A percentile compares a stretch with the other conserved stretches of the same genome.
These are phyloP conservation scores for Ganoderma lucidum DNA, from an alignment of 1,284 basidiomycete species.

Conservation along the genomic window DNA sequence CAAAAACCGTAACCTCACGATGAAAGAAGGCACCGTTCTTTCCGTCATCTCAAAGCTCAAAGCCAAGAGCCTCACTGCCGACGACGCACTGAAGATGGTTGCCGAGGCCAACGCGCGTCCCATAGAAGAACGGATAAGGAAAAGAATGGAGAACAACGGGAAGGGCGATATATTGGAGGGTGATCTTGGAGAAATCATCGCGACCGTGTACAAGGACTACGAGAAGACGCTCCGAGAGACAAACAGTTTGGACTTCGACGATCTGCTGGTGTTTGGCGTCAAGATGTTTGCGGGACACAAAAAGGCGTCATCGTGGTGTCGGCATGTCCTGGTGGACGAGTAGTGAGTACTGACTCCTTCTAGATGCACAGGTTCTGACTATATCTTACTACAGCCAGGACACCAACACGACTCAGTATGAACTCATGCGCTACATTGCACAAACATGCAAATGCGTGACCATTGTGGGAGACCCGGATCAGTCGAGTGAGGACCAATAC, in stretches of 20 bases:
- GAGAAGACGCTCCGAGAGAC: constrained; percentile 65
- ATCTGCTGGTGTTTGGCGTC: constrained; percentile 83
- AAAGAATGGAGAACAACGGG: background rate
- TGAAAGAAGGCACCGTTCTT: constrained; percentile 69
- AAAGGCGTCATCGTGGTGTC: constrained; percentile 67
- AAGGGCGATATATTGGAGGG: constrained; percentile 26
- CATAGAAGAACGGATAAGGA: constrained; percentile 7
- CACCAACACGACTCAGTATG: constrained; percentile 88
- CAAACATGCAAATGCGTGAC: constrained; percentile 67
- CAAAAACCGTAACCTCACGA: constrained; percentile 53
- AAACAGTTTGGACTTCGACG: constrained; percentile 91
- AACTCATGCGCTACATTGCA: constrained; percentile 83
- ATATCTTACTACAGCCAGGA: constrained; percentile 67
- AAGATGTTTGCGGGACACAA: constrained; percentile 70
- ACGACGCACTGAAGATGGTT: constrained; percentile 47
- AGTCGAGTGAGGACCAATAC: constrained; percentile 68
- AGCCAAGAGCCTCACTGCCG: constrained; percentile 69
- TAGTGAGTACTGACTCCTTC: constrained; percentile 60
- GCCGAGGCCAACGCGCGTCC: constrained; percentile 20
- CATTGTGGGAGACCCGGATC: constrained; percentile 93
- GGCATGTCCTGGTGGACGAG: constrained; percentile 90
- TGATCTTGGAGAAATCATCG: constrained; percentile 44
- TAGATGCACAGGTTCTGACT: too few relatives aligned
- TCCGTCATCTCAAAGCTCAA: constrained; percentile 86
- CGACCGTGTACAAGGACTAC: constrained; percentile 75